phyloP scores from a whole-genome alignment of 305 asterid genomes.

The Solanum hybrid region DNA sequence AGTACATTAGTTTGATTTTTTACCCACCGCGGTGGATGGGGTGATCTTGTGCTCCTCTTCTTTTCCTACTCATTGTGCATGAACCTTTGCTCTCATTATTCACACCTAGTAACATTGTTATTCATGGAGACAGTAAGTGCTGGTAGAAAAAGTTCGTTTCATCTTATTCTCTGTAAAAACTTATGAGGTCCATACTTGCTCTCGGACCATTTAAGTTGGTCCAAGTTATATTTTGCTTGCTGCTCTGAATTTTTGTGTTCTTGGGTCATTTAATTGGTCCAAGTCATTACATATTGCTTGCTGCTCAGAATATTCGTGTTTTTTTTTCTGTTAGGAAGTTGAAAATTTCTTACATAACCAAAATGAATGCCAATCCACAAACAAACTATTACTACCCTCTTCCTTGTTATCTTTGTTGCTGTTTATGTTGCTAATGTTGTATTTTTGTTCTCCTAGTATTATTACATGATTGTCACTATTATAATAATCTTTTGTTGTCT shows the following conservation, averaged over 20 bases:
- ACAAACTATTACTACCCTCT: background rate
- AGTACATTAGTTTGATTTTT: background rate
- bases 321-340: background rate
- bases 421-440: background rate
- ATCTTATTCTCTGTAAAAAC: background rate
- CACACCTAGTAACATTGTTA: background rate
- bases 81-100: background rate
- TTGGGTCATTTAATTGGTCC: background rate
- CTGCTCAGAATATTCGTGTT: background rate
- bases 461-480: background rate
- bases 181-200: background rate
- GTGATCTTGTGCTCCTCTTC: background rate
- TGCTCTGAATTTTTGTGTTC: background rate
- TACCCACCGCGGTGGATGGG: background rate
- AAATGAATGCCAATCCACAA: background rate
- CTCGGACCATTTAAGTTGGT: background rate
- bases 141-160: background rate
- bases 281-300: background rate
- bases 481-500: background rate
- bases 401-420: background rate
- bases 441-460: background rate
- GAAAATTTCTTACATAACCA: background rate
- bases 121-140: background rate
- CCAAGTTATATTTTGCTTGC: background rate
- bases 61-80: background rate